These are phyloP conservation scores for Pinus albicaulis DNA, from an alignment of 75 land plant genomes.

Conservation along the genomic window DNA sequence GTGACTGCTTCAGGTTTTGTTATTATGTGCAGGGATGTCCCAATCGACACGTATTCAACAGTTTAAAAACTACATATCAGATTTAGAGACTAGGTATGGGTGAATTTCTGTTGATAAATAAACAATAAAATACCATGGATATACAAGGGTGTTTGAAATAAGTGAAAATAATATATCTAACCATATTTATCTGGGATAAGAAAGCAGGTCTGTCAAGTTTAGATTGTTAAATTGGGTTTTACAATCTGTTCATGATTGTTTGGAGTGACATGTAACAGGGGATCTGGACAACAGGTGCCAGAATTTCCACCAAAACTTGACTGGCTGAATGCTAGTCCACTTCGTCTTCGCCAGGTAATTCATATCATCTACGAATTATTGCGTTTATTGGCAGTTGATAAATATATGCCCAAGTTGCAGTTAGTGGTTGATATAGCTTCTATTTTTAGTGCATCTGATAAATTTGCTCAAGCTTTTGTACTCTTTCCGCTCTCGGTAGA, in stretches of 20 bases:
- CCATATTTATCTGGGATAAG: neutral
- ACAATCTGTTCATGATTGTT: conserved; percentile 7
- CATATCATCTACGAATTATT: neutral
- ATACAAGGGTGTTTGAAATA: neutral
- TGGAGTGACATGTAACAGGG: conserved; percentile 30
- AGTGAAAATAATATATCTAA: neutral
- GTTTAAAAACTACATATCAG: conserved; percentile 75
- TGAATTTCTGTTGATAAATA: neutral
- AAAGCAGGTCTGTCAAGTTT: neutral
- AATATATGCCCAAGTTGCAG: neutral
- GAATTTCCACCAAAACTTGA: conserved; percentile 92
- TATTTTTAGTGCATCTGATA: neutral
- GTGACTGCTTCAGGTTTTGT: conserved; percentile 4
- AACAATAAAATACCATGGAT: neutral
- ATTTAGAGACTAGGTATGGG: conserved; percentile 66
- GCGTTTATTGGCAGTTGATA: neutral
- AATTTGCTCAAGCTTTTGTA: too few relatives aligned
- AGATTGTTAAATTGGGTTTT: neutral
- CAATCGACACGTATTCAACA: conserved; percentile 46
- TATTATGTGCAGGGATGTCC: conserved; percentile 37
- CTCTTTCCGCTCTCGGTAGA: too few relatives aligned
- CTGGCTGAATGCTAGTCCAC: conserved; percentile 92
- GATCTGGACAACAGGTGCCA: conserved; percentile 59
- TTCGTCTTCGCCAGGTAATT: conserved; percentile 71
- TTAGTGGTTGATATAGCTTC: neutral